These are phyloP conservation scores for Antrodiella citrinella DNA, from an alignment of 768 basidiomycete species.

Conservation along the genomic window DNA sequence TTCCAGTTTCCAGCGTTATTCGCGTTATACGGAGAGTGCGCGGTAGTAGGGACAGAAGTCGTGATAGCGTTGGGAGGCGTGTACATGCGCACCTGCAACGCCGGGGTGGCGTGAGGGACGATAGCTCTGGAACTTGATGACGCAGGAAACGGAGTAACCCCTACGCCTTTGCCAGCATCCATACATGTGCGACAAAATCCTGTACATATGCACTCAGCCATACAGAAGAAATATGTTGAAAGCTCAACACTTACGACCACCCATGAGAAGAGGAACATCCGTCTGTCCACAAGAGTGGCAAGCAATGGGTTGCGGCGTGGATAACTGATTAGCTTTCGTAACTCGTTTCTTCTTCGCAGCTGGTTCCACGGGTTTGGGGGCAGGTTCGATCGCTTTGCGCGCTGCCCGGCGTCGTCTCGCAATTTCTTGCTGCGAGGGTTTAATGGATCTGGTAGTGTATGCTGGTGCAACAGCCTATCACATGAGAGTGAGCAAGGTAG, in stretches of 20 bases:
- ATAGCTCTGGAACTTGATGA: neutral
- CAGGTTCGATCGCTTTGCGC: no score
- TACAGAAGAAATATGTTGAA: no score
- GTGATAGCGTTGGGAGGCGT: neutral
- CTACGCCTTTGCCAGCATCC: neutral
- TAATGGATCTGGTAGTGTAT: slow-evolving; percentile 52
- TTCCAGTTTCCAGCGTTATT: neutral
- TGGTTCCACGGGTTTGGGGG: no score
- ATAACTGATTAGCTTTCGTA: neutral
- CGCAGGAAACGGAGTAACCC: neutral
- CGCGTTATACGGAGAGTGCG: no score
- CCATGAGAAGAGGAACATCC: slow-evolving; percentile 69
- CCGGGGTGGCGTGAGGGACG: neutral
- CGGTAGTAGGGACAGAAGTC: no score
- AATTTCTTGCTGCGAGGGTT: slow-evolving; percentile 28
- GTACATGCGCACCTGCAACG: neutral
- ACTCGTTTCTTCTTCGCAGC: no score
- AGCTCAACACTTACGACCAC: slow-evolving; percentile 49
- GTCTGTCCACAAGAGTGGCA: slow-evolving; percentile 56
- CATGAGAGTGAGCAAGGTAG: no score
- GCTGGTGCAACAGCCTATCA: no score
- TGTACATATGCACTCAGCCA: no score
- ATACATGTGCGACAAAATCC: slow-evolving; percentile 8
- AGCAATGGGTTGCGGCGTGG: slow-evolving; percentile 29
- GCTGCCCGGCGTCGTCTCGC: neutral